Evolutionary conservation across 2,329 filamentous ascomycete species (phyloP), one percentile per base, ranked within the genome.

Genomic region (Fusarium sp.): DNA sequence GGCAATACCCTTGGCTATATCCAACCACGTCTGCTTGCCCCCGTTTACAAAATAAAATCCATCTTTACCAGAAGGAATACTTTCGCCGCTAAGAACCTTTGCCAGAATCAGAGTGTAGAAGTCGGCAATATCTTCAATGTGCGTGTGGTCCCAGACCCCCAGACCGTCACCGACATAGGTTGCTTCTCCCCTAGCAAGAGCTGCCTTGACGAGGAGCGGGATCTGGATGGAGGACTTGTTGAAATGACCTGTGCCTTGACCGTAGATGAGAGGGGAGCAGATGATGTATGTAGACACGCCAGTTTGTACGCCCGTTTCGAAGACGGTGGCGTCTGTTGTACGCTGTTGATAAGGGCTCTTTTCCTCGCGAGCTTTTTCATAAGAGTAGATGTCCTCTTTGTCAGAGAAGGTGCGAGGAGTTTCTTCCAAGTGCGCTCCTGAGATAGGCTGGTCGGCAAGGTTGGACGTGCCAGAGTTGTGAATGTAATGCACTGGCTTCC

Each of bases 391-490:
- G 14, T 51, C 38, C 7, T 62, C 58, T 7, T 45, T 57, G 2
- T 63, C 58, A 0, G 50, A 63, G n/a, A 63, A 57, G 1, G 21
- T 26, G 1, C 17, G 10, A 31, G 28, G 28, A 11, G 28, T 47
- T 0, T 22, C 31, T 26, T 50, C 58, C 4, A 22, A 21, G 10
- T 63, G 47, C 6, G 14, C n/a, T 6, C 34, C 34, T 0, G 60
- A 63, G 8, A 57, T n/a, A 28, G 58, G 58, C 1, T 33, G 31
- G 1, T 63, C 45, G 2, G 58, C 44, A 36, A 63, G 44, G 17
- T 63, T 63, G 1, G 60, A 63, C 3, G 58, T 50, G 2, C 60
- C 58, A 7, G 60, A 63, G 33, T 47, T 63, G 31, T 63, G 60
- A 8, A 63, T 38, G 4, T 63, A 63, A 4, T 63, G 43, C 1